These are phyloP conservation scores for Saksenaea vasiformis DNA, from an alignment of 371 early-diverging fungal species.

Conservation along the genomic window DNA sequence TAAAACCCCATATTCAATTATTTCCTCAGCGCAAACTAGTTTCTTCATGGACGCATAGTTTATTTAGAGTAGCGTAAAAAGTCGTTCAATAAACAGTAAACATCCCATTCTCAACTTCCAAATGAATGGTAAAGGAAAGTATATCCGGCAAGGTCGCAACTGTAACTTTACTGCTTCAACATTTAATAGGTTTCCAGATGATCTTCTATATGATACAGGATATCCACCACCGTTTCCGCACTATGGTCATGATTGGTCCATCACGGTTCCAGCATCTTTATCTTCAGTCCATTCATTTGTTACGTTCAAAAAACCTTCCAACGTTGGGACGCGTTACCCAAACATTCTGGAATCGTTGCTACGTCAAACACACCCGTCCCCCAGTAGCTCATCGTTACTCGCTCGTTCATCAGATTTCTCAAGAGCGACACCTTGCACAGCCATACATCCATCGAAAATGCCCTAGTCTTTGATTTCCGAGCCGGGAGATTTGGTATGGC, in stretches of 20 bases:
- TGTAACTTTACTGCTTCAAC: conserved; percentile 11
- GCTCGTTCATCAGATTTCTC: no score
- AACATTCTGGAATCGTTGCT: conserved; percentile 18
- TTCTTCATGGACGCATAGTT: no score
- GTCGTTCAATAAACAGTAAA: conserved; percentile 15
- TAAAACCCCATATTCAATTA: no score
- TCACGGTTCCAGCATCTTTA: conserved; percentile 26
- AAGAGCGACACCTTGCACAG: no score
- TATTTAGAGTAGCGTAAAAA: no score
- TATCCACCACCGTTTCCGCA: conserved; percentile 30
- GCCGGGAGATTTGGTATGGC: no score
- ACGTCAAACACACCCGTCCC: no score
- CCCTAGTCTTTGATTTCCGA: no score
- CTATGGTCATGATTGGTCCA: conserved; percentile 34
- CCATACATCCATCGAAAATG: no score
- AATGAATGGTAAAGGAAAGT: conserved; percentile 16
- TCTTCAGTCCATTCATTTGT: conserved; percentile 26
- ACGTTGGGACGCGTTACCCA: conserved; percentile 13
- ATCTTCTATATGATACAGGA: conserved; percentile 38
- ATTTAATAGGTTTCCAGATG: conserved; percentile 13
- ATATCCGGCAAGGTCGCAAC: conserved; percentile 6
- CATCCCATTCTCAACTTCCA: conserved; percentile 22
- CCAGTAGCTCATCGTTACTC: no score
- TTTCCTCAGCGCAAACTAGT: no score
- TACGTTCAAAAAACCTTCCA: conserved; percentile 21